Evolutionary conservation across 1,284 basidiomycete species (phyloP).

Genomic region (Ustilago nuda): DNA sequence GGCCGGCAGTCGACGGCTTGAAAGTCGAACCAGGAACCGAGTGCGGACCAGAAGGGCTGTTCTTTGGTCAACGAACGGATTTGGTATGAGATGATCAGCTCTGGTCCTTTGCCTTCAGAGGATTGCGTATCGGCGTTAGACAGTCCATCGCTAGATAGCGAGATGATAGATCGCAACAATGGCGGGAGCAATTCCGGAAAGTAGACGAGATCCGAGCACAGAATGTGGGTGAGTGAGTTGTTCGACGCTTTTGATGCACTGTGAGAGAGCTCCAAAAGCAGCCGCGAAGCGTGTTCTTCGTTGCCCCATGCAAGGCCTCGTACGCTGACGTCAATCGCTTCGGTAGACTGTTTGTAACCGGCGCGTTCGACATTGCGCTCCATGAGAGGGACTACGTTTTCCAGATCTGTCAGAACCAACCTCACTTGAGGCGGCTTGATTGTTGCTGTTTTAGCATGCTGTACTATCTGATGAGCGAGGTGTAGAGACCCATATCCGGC

Average conservation of each 20-base stretch:
- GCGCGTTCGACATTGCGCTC: conserved; percentile 55
- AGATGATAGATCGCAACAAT: conserved; percentile 60
- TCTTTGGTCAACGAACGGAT: conserved; percentile 82
- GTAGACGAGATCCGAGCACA: conserved; percentile 68
- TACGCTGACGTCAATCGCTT: conserved; percentile 33
- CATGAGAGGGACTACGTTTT: conserved; percentile 63
- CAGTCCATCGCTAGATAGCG: conserved; percentile 38
- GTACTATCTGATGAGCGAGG: conserved; percentile 48
- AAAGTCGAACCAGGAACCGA: conserved; percentile 84
- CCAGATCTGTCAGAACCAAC: conserved; percentile 64
- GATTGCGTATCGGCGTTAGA: background rate
- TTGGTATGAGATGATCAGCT: conserved; percentile 73
- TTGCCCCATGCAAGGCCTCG: conserved; percentile 61
- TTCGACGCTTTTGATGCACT: too few relatives aligned
- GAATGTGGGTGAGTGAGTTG: conserved; percentile 55
- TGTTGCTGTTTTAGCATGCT: conserved; percentile 6
- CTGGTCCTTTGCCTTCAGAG: conserved; percentile 11
- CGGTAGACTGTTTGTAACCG: conserved; percentile 15
- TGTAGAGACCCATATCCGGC: conserved; percentile 64
- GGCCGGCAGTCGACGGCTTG: conserved; percentile 72
- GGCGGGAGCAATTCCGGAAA: conserved; percentile 66
- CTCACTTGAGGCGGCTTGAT: background rate
- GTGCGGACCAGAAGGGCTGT: conserved; percentile 81
- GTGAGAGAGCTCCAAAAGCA: conserved; percentile 24
- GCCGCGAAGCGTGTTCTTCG: conserved; percentile 20